Conservation (phyloP, 305 asterid genomes). For the Coffea humblotiana region DNA sequence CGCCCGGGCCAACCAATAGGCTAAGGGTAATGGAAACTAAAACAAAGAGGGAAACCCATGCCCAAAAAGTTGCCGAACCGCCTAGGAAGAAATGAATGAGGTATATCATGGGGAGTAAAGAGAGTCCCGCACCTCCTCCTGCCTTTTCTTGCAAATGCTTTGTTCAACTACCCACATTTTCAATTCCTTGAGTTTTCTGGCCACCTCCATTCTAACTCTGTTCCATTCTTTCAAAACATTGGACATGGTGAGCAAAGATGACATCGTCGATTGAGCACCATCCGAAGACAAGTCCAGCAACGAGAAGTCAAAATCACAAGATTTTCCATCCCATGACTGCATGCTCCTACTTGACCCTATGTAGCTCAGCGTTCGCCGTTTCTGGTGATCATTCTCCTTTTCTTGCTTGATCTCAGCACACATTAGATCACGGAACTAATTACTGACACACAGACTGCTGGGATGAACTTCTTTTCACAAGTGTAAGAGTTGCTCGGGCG, state of each 20-base stretch:
- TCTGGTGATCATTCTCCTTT: conserved; percentile 34
- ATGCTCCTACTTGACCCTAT: conserved; percentile 66
- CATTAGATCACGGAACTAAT: too few relatives aligned
- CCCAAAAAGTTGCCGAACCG: too few relatives aligned
- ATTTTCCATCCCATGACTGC: conserved; percentile 58
- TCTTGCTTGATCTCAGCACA: conserved; percentile 3
- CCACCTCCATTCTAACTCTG: conserved; percentile 37
- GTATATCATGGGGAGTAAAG: too few relatives aligned
- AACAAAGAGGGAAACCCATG: too few relatives aligned
- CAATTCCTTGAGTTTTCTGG: conserved; percentile 44
- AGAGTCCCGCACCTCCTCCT: too few relatives aligned
- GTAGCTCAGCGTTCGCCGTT: conserved; percentile 55
- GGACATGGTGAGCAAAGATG: conserved; percentile 59
- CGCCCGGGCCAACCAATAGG: too few relatives aligned
- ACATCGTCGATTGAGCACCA: conserved; percentile 64
- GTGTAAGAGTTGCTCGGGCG: too few relatives aligned
- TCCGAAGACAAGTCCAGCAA: conserved; percentile 51
- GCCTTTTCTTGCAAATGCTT: too few relatives aligned
- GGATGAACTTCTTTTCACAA: too few relatives aligned
- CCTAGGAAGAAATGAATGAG: too few relatives aligned
- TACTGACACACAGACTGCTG: too few relatives aligned
- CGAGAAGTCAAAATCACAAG: conserved; percentile 45
- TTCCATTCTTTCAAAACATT: conserved; percentile 67
- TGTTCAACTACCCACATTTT: conserved; percentile 46
- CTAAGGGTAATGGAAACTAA: too few relatives aligned